Percentiles rank a stretch among this genome's conserved stretches.
These are phyloP conservation scores for Triticum urartu DNA, from an alignment of 176 grass and related monocot genomes.

Conservation along the genomic window DNA sequence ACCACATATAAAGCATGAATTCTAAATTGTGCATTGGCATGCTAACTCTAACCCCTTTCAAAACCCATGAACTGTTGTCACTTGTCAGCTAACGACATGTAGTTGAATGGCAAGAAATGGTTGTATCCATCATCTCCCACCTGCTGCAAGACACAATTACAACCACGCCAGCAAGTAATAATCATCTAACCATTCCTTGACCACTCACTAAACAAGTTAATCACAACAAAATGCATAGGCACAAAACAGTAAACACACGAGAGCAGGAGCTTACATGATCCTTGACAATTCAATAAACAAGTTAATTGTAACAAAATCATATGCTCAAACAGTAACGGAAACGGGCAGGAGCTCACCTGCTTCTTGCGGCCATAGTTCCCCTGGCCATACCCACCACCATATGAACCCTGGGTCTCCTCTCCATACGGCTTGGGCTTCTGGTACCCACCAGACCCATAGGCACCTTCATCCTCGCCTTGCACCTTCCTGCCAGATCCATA, in stretches of 20 bases:
- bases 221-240: background rate
- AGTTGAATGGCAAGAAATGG: background rate
- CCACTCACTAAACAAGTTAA: background rate
- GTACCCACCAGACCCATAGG: slow-evolving; percentile 43
- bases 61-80: background rate
- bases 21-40: background rate
- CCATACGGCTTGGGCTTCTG: slow-evolving; percentile 44
- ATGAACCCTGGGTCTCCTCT: slow-evolving; percentile 38
- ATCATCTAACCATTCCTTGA: background rate
- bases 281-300: background rate
- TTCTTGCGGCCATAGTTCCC: slow-evolving; percentile 63
- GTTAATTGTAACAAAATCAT: background rate
- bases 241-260: background rate
- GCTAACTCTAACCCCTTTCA: background rate
- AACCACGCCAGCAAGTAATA: background rate
- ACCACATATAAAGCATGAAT: background rate
- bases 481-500: slow-evolving; percentile 40
- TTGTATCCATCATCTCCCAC: background rate
- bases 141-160: background rate
- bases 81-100: background rate
- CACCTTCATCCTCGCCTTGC: slow-evolving; percentile 15
- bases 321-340: background rate
- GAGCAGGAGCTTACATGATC: slow-evolving; percentile 31
- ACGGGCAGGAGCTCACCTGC: slow-evolving; percentile 41
- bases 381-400: slow-evolving; percentile 33